Conservation (phyloP, 495 filamentous ascomycete genomes). For the Penicillium tannophilum region DNA sequence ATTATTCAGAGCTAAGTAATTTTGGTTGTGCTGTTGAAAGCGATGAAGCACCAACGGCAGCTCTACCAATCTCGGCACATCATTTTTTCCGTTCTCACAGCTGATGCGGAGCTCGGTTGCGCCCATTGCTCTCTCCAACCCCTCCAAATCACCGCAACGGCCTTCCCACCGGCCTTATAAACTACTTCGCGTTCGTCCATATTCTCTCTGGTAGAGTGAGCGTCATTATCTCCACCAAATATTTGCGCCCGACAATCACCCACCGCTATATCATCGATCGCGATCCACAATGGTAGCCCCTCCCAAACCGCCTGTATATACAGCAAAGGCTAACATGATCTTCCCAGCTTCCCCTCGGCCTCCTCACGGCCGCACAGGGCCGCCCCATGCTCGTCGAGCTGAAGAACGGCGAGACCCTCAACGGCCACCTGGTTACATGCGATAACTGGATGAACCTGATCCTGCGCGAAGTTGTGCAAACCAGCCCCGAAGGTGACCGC, state of each 20-base stretch:
- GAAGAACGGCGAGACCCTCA: conserved; percentile 97
- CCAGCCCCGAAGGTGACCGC: conserved; percentile 89
- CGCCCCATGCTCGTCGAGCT: conserved; percentile 99
- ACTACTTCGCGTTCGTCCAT: neutral
- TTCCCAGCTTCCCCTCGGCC: conserved; percentile 80
- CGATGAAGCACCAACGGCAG: neutral
- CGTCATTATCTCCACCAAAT: conserved; percentile 10
- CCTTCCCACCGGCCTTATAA: conserved; percentile 4
- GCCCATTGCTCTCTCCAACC: conserved; percentile 22
- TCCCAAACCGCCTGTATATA: neutral
- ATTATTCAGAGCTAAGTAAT: neutral
- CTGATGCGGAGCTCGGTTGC: conserved; percentile 33
- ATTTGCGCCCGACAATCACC: conserved; percentile 2
- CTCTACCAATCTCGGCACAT: conserved; percentile 28
- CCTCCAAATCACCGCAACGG: conserved; percentile 17
- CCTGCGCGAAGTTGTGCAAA: conserved; percentile 96
- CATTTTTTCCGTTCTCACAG: conserved; percentile 37
- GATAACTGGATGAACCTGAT: conserved; percentile 99
- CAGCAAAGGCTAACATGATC: conserved; percentile 10
- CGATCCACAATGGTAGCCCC: conserved; percentile 29
- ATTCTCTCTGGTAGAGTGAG: neutral
- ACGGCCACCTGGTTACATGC: conserved; percentile 92
- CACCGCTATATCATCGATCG: conserved; percentile 21
- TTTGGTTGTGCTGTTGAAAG: neutral
- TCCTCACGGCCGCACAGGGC: conserved; percentile 93